Conservation (phyloP, 2,329 filamentous ascomycete species). For the Ploettnerulaceae sp. region DNA sequence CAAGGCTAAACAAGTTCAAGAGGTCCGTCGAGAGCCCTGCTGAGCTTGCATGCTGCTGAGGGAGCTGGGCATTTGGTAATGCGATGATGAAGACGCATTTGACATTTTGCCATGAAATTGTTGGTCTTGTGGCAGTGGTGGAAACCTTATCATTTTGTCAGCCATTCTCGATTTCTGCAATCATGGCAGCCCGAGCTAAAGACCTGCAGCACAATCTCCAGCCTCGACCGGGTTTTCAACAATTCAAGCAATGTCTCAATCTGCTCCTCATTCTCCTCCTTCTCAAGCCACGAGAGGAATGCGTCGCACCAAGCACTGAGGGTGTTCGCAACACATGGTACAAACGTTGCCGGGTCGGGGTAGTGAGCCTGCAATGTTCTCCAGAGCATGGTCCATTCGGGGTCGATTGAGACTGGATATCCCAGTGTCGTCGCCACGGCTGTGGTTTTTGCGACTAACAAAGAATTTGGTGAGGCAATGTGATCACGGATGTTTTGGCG, state of each 20-base stretch:
- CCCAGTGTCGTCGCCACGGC: conserved; percentile 35
- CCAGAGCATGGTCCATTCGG: conserved; percentile 42
- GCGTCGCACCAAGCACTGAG: conserved; percentile 40
- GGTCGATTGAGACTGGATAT: conserved; percentile 37
- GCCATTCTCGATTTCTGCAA: not conserved
- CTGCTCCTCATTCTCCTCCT: conserved; percentile 39
- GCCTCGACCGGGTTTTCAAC: conserved; percentile 10
- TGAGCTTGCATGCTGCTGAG: conserved; percentile 21
- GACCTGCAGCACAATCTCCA: conserved; percentile 16
- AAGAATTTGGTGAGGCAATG: conserved; percentile 13
- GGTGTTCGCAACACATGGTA: conserved; percentile 35
- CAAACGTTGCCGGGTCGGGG: conserved; percentile 39
- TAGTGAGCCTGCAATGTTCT: conserved; percentile 37
- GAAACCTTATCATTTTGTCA: conserved; percentile 19
- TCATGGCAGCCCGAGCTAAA: too few relatives aligned
- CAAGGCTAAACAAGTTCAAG: conserved; percentile 33
- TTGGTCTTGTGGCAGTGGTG: conserved; percentile 28
- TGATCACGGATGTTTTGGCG: conserved; percentile 21
- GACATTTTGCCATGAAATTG: conserved; percentile 38
- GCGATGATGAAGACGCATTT: conserved; percentile 38
- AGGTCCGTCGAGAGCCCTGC: conserved; percentile 33
- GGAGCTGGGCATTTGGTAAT: conserved; percentile 35
- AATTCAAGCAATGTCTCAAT: conserved; percentile 40
- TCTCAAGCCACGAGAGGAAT: conserved; percentile 40
- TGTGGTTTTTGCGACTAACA: conserved; percentile 7